Base-by-base conservation (phyloP, 352 stramenopile species). In the Phytophthora litchii region DNA sequence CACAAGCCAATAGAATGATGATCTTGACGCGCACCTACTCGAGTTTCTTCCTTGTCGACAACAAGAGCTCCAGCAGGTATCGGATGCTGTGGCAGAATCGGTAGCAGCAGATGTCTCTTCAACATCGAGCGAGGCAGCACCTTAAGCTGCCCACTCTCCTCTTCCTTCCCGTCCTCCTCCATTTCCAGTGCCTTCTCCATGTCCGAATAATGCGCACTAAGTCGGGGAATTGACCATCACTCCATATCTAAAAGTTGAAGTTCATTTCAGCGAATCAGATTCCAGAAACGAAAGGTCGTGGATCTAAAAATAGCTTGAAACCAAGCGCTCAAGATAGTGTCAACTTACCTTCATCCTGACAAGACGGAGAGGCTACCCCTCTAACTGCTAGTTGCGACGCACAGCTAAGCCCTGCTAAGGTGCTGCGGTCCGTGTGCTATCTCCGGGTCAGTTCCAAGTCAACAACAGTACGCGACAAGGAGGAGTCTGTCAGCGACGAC, bases 321-420 rank as follows among this genome's bases (percentile, higher is more conserved):
- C 63, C 56, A 62, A 63, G 51, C 19, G 36, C 44, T 40, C 41
- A 55, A 63, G 31, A 64, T 59, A 64, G 46, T 32, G 20, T 29
- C 11, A 13, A 21, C 5, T 19, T 5, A 10, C 50, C 42, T 27
- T 27, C 23, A 27, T 27, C 50, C 51, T 60, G 48, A 43, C 52
- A 67, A 70, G 62, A 58, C 45, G 45, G 37, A 63, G 58, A 64
- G 50, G 44, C 51, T 46, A 57, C 49, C 38, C 2, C 37, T 31
- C 60, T 65, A 68, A 67, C 57, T 68, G 63, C 63, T 64, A 64
- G 23, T 47, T 67, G 51, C 48, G 48, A 56, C 47, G 38, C 38
- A 51, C 16, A 67, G 37, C 42, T 21, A 37, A 44, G 50, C 53
- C 45, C 21, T 20, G 46, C 42, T 55, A 62, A 67, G 52, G 32